Percentiles rank a stretch among this genome's conserved stretches.
Conservation (phyloP, 441 rosid genomes). For the Francoa sonchifolia region DNA sequence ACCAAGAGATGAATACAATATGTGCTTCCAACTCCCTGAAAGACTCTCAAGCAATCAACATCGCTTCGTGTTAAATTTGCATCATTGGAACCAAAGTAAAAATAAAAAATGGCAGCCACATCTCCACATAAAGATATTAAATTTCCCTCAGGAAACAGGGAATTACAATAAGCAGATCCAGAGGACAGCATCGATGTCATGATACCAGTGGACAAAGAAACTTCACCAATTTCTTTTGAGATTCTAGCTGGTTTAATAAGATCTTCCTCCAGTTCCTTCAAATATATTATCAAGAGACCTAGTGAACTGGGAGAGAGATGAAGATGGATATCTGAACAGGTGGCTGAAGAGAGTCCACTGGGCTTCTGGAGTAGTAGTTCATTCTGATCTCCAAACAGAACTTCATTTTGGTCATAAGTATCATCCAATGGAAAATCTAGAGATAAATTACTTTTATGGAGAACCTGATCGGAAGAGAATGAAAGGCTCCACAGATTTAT, state of each 20-base stretch:
- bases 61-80: conserved; percentile 13
- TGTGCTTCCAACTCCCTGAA: conserved; percentile 17
- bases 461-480: conserved; percentile 31
- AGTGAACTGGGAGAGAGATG: conserved; percentile 30
- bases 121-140: conserved; percentile 42
- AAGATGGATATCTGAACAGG: conserved; percentile 40
- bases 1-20: conserved; percentile 42
- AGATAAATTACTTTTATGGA: conserved; percentile 14
- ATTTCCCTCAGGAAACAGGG: conserved; percentile 51
- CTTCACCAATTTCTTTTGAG: conserved; percentile 17
- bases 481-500: conserved; percentile 43
- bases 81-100: conserved; percentile 19
- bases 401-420: conserved; percentile 16
- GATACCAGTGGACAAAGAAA: conserved; percentile 14
- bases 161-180: conserved; percentile 18
- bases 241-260: conserved; percentile 16
- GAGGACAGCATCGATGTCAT: conserved; percentile 11
- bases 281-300: conserved; percentile 24
- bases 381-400: conserved; percentile 16
- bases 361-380: conserved; percentile 11
- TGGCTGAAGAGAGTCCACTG: conserved; percentile 14
- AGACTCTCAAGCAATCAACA: conserved; percentile 17
- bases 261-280: conserved; percentile 26
- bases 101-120: conserved; percentile 39
- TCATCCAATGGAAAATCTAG: conserved; percentile 15